Evolutionary conservation across 441 rosid species (phyloP).

Genomic region (Rhodomyrtus psidioides): DNA sequence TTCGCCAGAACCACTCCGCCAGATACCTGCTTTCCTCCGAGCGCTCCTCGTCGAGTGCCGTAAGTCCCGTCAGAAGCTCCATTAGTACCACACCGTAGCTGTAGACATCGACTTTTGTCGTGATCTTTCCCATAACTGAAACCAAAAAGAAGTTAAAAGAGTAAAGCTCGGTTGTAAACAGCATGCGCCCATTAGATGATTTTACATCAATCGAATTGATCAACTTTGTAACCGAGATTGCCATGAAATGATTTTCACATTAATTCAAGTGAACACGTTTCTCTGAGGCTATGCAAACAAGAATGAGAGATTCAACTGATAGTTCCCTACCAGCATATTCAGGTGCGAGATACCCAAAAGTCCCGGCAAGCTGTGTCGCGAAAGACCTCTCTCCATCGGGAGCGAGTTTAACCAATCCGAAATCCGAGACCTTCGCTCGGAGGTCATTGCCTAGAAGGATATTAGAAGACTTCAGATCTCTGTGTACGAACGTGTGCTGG

Average conservation of each 20-base stretch:
- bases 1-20: slow-evolving; percentile 33
- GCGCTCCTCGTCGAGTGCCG: slow-evolving; percentile 30
- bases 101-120: slow-evolving; percentile 34
- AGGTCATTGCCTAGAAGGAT: slow-evolving; percentile 32
- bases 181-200: background rate
- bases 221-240: background rate
- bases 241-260: background rate
- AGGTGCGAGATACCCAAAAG: slow-evolving; percentile 53
- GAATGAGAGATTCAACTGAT: background rate
- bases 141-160: background rate
- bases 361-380: slow-evolving; percentile 37
- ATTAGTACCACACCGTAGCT: slow-evolving; percentile 35
- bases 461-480: slow-evolving; percentile 47
- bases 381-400: slow-evolving; percentile 37
- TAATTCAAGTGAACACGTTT: background rate
- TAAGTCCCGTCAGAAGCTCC: slow-evolving; percentile 31
- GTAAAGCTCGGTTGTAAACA: background rate
- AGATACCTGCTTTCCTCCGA: slow-evolving; percentile 29
- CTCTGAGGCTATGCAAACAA: background rate
- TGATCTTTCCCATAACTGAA: slow-evolving; percentile 39
- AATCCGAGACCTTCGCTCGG: slow-evolving; percentile 43
- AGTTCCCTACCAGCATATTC: slow-evolving; percentile 40
- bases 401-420: slow-evolving; percentile 44
- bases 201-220: background rate
- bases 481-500: slow-evolving; percentile 36